phyloP scores from a whole-genome alignment of 352 stramenopile genomes.

The Phytophthora capsici region DNA sequence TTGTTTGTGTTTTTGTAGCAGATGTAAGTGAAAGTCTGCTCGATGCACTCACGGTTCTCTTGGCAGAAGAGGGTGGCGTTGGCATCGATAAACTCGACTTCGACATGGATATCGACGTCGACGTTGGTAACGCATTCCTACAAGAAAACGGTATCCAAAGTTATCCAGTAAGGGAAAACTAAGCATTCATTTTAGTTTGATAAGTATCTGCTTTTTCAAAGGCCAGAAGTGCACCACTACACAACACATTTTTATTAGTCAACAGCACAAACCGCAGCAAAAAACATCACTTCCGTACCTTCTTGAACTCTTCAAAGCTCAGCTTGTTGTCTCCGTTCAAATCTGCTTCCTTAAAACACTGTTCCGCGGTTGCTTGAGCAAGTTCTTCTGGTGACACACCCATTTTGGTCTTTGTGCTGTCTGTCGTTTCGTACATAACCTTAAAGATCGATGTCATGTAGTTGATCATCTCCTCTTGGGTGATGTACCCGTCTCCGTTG shows the following conservation, averaged over 20 bases:
- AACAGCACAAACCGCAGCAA: constrained; percentile 7
- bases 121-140: constrained; percentile 28
- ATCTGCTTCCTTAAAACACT: constrained; percentile 89
- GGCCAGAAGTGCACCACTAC: constrained; percentile 50
- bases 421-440: constrained; percentile 90
- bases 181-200: constrained; percentile 22
- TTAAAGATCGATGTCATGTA: constrained; percentile 92
- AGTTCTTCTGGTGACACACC: constrained; percentile 79
- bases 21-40: constrained; percentile 51
- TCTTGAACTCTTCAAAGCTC: constrained; percentile 91
- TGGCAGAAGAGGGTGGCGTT: constrained; percentile 51
- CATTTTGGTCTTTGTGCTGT: constrained; percentile 78
- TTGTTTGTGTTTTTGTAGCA: constrained; percentile 28
- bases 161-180: constrained; percentile 15
- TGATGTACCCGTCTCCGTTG: constrained; percentile 87
- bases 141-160: constrained; percentile 26
- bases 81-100: constrained; percentile 49
- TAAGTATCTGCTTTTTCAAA: constrained; percentile 32
- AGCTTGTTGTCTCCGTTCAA: constrained; percentile 86
- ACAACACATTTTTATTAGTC: constrained; percentile 18
- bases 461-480: constrained; percentile 85
- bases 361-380: constrained; percentile 73
- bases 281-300: constrained; percentile 48
- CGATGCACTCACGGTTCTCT: constrained; percentile 48
- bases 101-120: constrained; percentile 35